Evolutionary conservation across 257 asterid species (phyloP), one percentile per base, ranked within the genome.

Genomic region (Oldenlandia corymbosa): DNA sequence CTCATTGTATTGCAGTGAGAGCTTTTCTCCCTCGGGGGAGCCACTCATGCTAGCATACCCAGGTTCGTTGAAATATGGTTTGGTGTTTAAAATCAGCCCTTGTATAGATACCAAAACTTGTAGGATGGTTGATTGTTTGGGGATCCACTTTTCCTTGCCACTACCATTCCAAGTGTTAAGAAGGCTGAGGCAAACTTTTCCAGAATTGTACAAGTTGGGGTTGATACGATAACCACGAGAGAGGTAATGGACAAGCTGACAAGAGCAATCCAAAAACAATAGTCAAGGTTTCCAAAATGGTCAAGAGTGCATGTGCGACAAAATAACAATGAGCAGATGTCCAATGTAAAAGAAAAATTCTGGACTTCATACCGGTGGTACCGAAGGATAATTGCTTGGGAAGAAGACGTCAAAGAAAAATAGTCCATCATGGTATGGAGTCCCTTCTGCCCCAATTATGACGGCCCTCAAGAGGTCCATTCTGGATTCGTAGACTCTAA

Each of bases 51-150:
- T 27, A n/a, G 81, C 96, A 67, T 75, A 81, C 57, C 95, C 97
- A 9, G 97, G 99, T 82, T 93, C 99, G 18, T 93, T 93, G 68
- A 81, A 93, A 77, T 62, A 93, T 74, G 99, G 99, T 61, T 86
- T 75, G n/a, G 92, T 80, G 60, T 90, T 93, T 74, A 93, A 81
- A 75, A 90, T 90, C 72, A 93, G 77, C 67, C 96, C 99, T 78
- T 90, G 99, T 42, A 93, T 88, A 46, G 99, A 93, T 46, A 93
- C 99, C 85, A 90, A 73, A 59, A 90, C 99, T 75, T 93, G 99
- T 42, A 93, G 73, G 76, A 84, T 81, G 62, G 97, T 90, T 9
- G 99, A 93, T 31, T 53, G 70, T 28, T 77, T 77, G 30, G 94
- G 87, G 69, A 85, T 78, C 99, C 99, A 93, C 75, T 70, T 85